Evolutionary conservation across 805 yeast species (phyloP).

Genomic region (Wickerhamomyces pijperi): DNA sequence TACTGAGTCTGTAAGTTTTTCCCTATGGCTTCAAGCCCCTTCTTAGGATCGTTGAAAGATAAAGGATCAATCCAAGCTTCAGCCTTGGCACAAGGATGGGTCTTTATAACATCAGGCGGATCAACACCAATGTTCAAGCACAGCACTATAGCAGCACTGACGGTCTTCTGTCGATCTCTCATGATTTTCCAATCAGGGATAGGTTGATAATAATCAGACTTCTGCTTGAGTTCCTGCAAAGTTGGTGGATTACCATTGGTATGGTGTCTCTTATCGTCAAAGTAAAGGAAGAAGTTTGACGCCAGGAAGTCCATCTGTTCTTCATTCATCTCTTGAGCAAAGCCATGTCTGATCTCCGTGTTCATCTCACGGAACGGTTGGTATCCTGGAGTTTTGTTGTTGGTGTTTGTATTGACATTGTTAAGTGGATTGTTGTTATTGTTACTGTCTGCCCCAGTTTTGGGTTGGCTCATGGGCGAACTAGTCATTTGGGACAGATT

Average conservation of each 20-base stretch:
- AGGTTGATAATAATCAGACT: conserved; percentile 49
- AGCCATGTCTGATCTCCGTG: conserved; percentile 56
- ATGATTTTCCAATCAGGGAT: conserved; percentile 85
- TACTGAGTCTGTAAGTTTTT: conserved; percentile 80
- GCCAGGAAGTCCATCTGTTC: conserved; percentile 45
- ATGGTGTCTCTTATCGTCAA: conserved; percentile 84
- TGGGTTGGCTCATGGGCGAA: no score
- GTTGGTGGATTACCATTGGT: conserved; percentile 77
- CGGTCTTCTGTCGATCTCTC: conserved; percentile 85
- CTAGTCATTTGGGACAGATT: no score
- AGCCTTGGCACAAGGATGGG: conserved; percentile 82
- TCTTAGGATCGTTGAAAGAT: conserved; percentile 69
- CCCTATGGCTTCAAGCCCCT: conserved; percentile 86
- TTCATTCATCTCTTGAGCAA: conserved; percentile 42
- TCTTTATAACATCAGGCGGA: conserved; percentile 90
- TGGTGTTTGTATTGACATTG: background rate
- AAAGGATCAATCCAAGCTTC: conserved; percentile 95
- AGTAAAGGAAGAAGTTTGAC: conserved; percentile 69
- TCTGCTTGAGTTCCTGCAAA: conserved; percentile 35
- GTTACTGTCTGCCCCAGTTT: no score
- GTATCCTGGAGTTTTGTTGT: background rate
- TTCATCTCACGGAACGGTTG: conserved; percentile 27
- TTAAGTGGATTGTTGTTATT: no score
- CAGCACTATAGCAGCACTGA: conserved; percentile 82
- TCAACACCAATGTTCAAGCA: conserved; percentile 92